Evolutionary conservation across 164 flowering plant genomes (phyloP).

Genomic region (Vitis riparia): DNA sequence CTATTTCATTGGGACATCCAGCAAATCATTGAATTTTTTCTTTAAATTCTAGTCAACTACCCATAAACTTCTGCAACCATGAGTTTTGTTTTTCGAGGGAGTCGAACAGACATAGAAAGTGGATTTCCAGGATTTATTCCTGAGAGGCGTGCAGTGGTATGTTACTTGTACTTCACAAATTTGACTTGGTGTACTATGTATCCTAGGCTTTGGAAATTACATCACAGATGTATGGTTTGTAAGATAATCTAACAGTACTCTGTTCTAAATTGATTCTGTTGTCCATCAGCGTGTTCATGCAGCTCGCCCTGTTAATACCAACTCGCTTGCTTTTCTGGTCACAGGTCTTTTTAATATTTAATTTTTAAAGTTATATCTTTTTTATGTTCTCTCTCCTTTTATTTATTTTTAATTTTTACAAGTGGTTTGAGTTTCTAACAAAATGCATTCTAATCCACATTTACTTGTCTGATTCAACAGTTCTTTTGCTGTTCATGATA

Average conservation of each 20-base stretch:
- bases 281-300: constrained; percentile 71
- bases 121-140: constrained; percentile 74
- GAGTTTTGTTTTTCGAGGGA: constrained; percentile 86
- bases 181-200: background rate
- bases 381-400: constrained; percentile 8
- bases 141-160: constrained; percentile 75
- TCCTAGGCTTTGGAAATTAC: background rate
- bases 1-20: background rate
- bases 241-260: background rate
- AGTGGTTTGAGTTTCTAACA: background rate
- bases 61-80: constrained; percentile 28
- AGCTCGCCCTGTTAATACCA: constrained; percentile 69
- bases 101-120: constrained; percentile 74
- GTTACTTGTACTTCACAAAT: constrained; percentile 1
- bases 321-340: constrained; percentile 80
- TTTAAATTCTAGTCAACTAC: background rate
- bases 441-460: background rate
- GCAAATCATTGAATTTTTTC: background rate
- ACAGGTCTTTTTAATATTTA: constrained; percentile 47
- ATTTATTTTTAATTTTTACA: background rate
- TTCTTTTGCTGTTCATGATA: constrained; percentile 82
- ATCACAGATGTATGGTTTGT: background rate
- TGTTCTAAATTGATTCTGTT: constrained; percentile 7
- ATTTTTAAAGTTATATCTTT: background rate
- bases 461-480: constrained; percentile 29